Conservation (phyloP, 2,329 filamentous ascomycete genomes). For the Epichloe gansuensis region DNA sequence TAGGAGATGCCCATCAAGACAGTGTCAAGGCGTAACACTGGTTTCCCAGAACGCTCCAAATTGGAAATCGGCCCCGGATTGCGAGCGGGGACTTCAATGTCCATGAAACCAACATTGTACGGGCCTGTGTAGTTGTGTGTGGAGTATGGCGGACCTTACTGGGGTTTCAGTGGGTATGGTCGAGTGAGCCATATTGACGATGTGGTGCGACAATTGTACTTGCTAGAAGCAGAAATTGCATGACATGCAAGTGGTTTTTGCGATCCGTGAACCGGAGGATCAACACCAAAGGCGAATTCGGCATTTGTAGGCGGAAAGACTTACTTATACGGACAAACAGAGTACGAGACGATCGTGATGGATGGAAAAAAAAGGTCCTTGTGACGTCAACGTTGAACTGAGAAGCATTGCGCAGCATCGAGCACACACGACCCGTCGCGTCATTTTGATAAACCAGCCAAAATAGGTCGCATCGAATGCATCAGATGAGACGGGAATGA, state of each 20-base stretch:
- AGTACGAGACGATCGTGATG: not conserved
- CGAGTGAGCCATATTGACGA: slow-evolving; percentile 2
- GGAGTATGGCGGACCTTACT: slow-evolving; percentile 13
- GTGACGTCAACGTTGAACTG: slow-evolving; percentile 4
- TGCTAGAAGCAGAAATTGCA: not conserved
- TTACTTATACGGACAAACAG: not conserved
- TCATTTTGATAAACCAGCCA: too few relatives aligned
- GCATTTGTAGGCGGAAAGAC: not conserved
- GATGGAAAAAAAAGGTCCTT: not conserved
- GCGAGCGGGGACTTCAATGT: slow-evolving; percentile 48
- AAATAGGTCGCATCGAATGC: not conserved
- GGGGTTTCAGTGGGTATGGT: not conserved
- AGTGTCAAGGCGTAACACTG: slow-evolving; percentile 34
- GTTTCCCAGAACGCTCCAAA: slow-evolving; percentile 26
- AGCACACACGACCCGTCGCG: not conserved
- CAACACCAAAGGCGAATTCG: not conserved
- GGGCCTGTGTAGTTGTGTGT: slow-evolving; percentile 42
- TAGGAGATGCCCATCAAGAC: slow-evolving; percentile 56
- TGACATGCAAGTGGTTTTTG: not conserved
- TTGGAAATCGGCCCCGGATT: slow-evolving; percentile 26
- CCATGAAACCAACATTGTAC: slow-evolving; percentile 55
- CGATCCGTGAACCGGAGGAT: not conserved
- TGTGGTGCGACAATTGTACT: not conserved
- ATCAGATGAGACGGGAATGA: too few relatives aligned
- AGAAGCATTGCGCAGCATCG: not conserved